Evolutionary conservation across 306 rosid species (phyloP).

Genomic region (Canavalia ensiformis): DNA sequence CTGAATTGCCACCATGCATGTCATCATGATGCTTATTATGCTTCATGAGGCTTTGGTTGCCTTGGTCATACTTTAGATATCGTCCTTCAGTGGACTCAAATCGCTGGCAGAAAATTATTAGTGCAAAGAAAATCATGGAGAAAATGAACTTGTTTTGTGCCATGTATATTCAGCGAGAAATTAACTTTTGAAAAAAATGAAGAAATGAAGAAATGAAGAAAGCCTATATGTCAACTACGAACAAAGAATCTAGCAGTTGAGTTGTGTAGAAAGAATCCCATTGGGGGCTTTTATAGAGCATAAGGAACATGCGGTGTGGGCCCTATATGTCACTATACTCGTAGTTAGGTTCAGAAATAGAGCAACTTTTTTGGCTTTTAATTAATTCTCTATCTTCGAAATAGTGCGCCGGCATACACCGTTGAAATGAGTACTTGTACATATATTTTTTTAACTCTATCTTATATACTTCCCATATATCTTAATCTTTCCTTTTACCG

Average conservation of each 20-base stretch:
- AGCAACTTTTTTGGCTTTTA: background rate
- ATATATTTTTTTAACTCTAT: no score
- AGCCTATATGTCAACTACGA: background rate
- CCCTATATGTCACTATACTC: background rate
- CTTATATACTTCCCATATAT: no score
- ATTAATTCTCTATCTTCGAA: conserved; percentile 1
- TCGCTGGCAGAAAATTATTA: conserved; percentile 41
- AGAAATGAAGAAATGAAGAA: background rate
- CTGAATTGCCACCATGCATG: background rate
- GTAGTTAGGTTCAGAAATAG: background rate
- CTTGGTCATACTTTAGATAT: conserved; percentile 44
- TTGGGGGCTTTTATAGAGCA: background rate
- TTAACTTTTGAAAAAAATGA: background rate
- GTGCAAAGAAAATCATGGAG: conserved; percentile 36
- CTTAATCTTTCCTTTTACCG: no score
- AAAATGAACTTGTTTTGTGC: conserved; percentile 49
- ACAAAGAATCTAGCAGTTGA: conserved; percentile 1
- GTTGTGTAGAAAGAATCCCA: background rate
- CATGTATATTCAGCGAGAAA: background rate
- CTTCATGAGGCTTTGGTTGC: background rate
- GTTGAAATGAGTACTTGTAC: background rate
- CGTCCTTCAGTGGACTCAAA: conserved; percentile 50
- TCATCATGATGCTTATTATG: background rate
- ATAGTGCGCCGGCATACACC: background rate
- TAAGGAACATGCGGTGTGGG: background rate